phyloP scores from a whole-genome alignment of 345 rosid species.

The Populus nigra region DNA sequence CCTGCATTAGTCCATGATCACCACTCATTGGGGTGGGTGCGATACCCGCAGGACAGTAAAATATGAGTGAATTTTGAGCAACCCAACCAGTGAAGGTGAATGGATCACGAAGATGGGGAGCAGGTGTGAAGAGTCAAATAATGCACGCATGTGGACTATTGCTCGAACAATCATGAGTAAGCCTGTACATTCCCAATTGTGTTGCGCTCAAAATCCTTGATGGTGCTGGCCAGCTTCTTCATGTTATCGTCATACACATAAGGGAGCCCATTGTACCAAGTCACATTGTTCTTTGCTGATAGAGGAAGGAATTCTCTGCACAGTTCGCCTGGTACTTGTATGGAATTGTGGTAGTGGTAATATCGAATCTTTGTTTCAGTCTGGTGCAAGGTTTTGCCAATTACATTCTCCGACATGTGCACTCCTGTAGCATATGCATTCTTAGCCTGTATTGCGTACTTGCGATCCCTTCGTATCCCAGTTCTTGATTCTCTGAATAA shows the following conservation, averaged over 20 bases:
- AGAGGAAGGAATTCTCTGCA: conserved; percentile 57
- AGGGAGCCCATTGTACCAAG: conserved; percentile 56
- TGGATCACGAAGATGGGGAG: conserved; percentile 6
- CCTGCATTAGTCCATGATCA: conserved; percentile 5
- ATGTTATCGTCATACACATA: conserved; percentile 65
- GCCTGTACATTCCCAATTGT: conserved; percentile 35
- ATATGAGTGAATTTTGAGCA: conserved; percentile 29
- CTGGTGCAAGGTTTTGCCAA: conserved; percentile 71
- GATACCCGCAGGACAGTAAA: neutral
- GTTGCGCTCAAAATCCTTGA: conserved; percentile 61
- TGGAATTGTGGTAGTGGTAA: conserved; percentile 76
- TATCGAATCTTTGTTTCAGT: conserved; percentile 72
- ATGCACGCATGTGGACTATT: neutral
- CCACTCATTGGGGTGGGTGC: neutral
- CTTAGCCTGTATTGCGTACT: conserved; percentile 84
- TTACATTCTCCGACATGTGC: conserved; percentile 88
- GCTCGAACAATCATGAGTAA: neutral
- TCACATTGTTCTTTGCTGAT: conserved; percentile 50
- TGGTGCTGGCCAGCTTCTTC: conserved; percentile 54
- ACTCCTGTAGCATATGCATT: conserved; percentile 83
- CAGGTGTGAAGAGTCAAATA: neutral
- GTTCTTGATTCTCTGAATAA: conserved; percentile 65
- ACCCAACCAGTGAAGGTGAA: neutral
- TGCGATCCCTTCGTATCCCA: conserved; percentile 70
- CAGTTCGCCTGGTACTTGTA: conserved; percentile 54